Conservation (phyloP, 768 basidiomycete species). For the Saitozyma sp. region DNA sequence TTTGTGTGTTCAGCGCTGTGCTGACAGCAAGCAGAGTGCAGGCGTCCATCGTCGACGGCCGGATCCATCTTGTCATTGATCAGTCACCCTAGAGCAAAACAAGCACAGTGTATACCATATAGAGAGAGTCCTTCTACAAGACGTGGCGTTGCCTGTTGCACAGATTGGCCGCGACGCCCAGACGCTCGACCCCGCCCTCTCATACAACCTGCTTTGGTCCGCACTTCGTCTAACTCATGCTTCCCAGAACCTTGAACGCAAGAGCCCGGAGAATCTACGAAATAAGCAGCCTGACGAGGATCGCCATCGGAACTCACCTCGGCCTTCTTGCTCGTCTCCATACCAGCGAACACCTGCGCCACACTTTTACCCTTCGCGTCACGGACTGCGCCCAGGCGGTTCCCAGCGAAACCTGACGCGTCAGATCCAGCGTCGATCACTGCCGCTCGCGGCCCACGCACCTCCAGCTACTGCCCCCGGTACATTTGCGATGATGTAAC, state of each 20-base stretch:
- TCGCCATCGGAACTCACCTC: conserved; percentile 61
- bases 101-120: no score
- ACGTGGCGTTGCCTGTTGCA: no score
- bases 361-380: conserved; percentile 94
- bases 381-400: conserved; percentile 82
- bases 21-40: neutral
- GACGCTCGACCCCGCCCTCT: no score
- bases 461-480: conserved; percentile 82
- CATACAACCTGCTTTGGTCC: neutral
- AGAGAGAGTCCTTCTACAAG: no score
- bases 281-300: conserved; percentile 10
- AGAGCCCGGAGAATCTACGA: conserved; percentile 73
- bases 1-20: neutral
- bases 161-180: no score
- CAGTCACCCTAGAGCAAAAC: neutral
- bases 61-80: neutral
- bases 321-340: conserved; percentile 77
- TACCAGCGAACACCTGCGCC: conserved; percentile 76
- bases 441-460: conserved; percentile 12
- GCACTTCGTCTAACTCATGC: conserved; percentile 38
- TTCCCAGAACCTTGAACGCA: conserved; percentile 78
- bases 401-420: conserved; percentile 68
- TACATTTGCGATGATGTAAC: conserved; percentile 71
- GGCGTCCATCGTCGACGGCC: neutral
- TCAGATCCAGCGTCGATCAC: conserved; percentile 11